phyloP scores from a whole-genome alignment of 1,284 basidiomycete genomes.

The Rhodotorula sp. region DNA sequence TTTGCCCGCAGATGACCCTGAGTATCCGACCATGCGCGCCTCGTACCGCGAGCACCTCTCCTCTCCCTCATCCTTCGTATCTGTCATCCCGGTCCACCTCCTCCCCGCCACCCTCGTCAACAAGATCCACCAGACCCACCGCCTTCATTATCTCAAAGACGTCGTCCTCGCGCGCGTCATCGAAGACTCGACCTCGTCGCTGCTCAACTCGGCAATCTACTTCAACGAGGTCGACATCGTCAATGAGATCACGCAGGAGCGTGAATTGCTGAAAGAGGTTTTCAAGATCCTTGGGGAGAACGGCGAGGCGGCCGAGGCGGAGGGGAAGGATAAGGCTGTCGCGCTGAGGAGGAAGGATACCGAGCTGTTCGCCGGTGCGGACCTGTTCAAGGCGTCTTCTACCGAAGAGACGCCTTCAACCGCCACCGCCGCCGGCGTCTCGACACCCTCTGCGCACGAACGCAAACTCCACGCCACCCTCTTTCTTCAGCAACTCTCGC shows the following conservation, averaged over 20 bases:
- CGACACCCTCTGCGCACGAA: conserved; percentile 30
- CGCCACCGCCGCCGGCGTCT: neutral
- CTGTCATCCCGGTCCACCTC: conserved; percentile 68
- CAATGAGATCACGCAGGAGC: conserved; percentile 77
- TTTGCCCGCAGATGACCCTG: conserved; percentile 75
- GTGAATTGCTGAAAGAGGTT: conserved; percentile 70
- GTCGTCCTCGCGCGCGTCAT: conserved; percentile 91
- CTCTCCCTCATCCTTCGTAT: conserved; percentile 70
- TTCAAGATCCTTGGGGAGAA: conserved; percentile 71
- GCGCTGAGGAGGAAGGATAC: neutral
- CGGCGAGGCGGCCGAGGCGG: conserved; percentile 5
- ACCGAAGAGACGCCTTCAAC: neutral
- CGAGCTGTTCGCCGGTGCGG: neutral
- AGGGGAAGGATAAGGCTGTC: neutral
- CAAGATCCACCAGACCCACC: conserved; percentile 95
- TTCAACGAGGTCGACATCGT: conserved; percentile 99
- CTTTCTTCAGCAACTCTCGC: conserved; percentile 87
- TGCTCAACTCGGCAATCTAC: conserved; percentile 94
- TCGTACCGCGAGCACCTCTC: conserved; percentile 91
- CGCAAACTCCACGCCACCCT: conserved; percentile 66
- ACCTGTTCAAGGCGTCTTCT: neutral
- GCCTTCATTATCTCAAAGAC: conserved; percentile 94
- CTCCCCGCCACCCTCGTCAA: conserved; percentile 68
- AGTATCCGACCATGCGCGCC: conserved; percentile 91
- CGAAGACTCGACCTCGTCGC: conserved; percentile 95